A percentile compares a stretch with the other conserved stretches of the same genome.
Evolutionary conservation across 2,329 filamentous ascomycete genomes (phyloP).

Genomic region (Hymenoscyphus albidus): DNA sequence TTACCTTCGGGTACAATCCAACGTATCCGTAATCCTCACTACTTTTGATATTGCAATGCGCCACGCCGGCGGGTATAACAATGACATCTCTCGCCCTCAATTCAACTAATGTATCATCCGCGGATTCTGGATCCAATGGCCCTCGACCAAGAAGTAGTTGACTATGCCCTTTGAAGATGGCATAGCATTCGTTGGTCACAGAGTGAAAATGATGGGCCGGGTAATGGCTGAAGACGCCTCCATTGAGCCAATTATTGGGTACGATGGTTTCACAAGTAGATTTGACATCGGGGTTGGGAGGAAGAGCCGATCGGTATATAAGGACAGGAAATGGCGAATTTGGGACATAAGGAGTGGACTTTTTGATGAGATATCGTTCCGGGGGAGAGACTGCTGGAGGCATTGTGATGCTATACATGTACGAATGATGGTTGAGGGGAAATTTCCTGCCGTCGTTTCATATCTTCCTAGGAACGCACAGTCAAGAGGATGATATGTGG

Average conservation of each 20-base stretch:
- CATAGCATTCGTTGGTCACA: conserved; percentile 39
- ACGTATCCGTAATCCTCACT: conserved; percentile 35
- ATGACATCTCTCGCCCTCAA: conserved; percentile 35
- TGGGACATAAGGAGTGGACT: conserved; percentile 30
- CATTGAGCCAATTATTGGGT: conserved; percentile 35
- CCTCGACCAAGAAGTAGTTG: conserved; percentile 34
- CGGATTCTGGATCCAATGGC: conserved; percentile 21
- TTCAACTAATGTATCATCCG: conserved; percentile 19
- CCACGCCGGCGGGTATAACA: conserved; percentile 36
- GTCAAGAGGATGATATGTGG: not conserved
- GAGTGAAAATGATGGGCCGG: conserved; percentile 33
- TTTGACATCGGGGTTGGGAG: conserved; percentile 26
- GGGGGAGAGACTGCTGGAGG: conserved; percentile 13
- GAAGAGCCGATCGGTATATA: conserved; percentile 35
- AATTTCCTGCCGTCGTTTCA: not conserved
- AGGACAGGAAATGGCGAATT: conserved; percentile 37
- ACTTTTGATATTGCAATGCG: conserved; percentile 34
- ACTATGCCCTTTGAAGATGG: conserved; percentile 32
- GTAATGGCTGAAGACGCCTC: conserved; percentile 26
- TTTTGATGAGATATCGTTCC: conserved; percentile 20
- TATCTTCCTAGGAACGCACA: not conserved
- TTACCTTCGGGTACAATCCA: conserved; percentile 37
- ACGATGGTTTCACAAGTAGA: conserved; percentile 28
- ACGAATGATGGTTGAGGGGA: not conserved
- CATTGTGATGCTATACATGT: conserved; percentile 8